Base-by-base conservation (phyloP, 1,139 yeast genomes). In the Meyerozyma athensensis region DNA sequence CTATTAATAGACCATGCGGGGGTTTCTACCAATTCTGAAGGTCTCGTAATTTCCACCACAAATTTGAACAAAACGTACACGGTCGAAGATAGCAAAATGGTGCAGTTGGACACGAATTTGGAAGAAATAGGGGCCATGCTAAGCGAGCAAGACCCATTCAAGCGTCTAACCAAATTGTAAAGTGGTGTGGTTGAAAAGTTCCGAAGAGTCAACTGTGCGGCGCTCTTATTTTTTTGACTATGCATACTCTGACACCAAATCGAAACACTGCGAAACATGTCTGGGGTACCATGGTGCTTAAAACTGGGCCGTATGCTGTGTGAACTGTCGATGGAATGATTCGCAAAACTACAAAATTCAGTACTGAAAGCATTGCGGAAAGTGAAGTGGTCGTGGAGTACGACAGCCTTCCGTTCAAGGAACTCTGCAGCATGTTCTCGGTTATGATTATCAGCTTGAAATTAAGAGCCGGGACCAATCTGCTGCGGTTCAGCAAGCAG, bases 401-500 rank as follows among this genome's bases (percentile, higher is more conserved):
- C 14, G 28, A 12, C 4, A 7, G 4, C n/a, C 10, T 28, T 9
- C 21, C 32, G 3, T 16, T 16, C 10, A 28, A 28, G 21, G 32
- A 28, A 8, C 16, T 28, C 18, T 28, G 32, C 32, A 28, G 20
- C 32, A 72, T 83, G 3, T 85, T 57, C 52, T 66, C 82, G 1
- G 56, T 78, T 33, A 52, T 78, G 50, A 48, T 81, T 1, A 65
- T 79, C 16, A 65, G 77, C 30, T 59, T 81, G 28, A 56, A 74
- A 4, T 55, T 79, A 56, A 56, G 16, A 53, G 36, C 4, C 39
- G 32, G 1, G 5, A 39, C 5, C 16, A 13, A 17, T 35, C 14
- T 24, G 24, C 23, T 19, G 23, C 22, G 5, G 19, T 17, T 33
- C n/a, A 34, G 20, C 12, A 19, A 16, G 30, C 24, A 18, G 17